Evolutionary conservation across 768 basidiomycete species (phyloP).

Genomic region (Tulasnella sp.): DNA sequence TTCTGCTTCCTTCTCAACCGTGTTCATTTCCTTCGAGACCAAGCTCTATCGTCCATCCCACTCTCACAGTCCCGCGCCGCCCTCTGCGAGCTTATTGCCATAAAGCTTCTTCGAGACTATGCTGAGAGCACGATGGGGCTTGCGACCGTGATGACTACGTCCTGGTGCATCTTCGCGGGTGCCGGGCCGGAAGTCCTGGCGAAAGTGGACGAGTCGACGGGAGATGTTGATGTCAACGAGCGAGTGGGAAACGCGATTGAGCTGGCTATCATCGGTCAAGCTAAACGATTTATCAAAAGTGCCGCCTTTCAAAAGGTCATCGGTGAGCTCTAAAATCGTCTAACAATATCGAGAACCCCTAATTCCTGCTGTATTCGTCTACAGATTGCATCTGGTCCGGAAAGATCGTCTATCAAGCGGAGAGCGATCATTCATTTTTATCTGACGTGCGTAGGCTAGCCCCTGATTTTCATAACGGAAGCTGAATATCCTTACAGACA

Average conservation of each 20-base stretch:
- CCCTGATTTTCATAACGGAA: neutral
- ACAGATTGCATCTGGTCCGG: constrained; percentile 31
- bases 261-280: constrained; percentile 75
- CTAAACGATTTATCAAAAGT: constrained; percentile 82
- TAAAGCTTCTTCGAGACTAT: constrained; percentile 58
- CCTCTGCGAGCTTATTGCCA: constrained; percentile 85
- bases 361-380: neutral
- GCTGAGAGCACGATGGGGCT: constrained; percentile 57
- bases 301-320: constrained; percentile 86
- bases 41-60: constrained; percentile 51
- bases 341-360: neutral
- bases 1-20: constrained; percentile 85
- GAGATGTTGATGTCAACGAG: constrained; percentile 59
- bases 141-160: constrained; percentile 58
- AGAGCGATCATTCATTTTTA: constrained; percentile 78
- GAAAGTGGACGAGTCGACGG: constrained; percentile 45
- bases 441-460: constrained; percentile 50
- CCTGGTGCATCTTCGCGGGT: constrained; percentile 70
- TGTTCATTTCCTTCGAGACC: constrained; percentile 71
- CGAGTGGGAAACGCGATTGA: constrained; percentile 86
- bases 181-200: constrained; percentile 48
- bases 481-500: constrained; percentile 39
- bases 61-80: constrained; percentile 63
- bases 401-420: constrained; percentile 80
- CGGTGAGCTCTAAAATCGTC: constrained; percentile 26